phyloP scores from a whole-genome alignment of 805 yeast species.

The Candida krabiensis region DNA sequence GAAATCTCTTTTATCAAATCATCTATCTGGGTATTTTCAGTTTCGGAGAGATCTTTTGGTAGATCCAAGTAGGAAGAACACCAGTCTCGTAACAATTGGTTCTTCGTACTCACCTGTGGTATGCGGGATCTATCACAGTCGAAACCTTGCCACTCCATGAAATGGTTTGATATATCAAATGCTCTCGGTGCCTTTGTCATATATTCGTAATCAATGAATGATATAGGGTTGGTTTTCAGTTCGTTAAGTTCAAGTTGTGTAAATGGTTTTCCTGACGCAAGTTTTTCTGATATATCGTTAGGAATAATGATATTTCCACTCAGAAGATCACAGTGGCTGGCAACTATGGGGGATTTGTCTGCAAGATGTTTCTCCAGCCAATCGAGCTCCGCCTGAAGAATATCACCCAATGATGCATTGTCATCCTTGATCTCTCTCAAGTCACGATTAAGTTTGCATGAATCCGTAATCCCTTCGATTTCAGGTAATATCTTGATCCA shows the following conservation, averaged over 20 bases:
- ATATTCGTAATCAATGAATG: slow-evolving; percentile 72
- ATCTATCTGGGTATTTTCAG: slow-evolving; percentile 31
- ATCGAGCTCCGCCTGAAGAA: slow-evolving; percentile 48
- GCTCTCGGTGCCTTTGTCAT: slow-evolving; percentile 73
- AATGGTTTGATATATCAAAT: slow-evolving; percentile 72
- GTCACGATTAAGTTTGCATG: slow-evolving; percentile 37
- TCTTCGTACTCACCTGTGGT: slow-evolving; percentile 48
- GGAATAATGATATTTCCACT: slow-evolving; percentile 75
- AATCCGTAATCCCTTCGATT: slow-evolving; percentile 37
- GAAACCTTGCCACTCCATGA: slow-evolving; percentile 82
- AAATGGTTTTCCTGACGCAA: slow-evolving; percentile 23
- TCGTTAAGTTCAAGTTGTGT: slow-evolving; percentile 10
- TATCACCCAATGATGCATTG: slow-evolving; percentile 28
- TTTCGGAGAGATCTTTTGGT: slow-evolving; percentile 16
- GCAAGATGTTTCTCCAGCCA: slow-evolving; percentile 51
- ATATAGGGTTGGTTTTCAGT: slow-evolving; percentile 36
- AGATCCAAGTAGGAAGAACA: slow-evolving; percentile 51
- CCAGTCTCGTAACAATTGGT: slow-evolving; percentile 55
- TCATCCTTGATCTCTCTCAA: slow-evolving; percentile 16
- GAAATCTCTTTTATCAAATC: slow-evolving; percentile 54
- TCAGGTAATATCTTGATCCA: slow-evolving; percentile 68
- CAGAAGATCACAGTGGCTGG: slow-evolving; percentile 70
- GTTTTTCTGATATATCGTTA: slow-evolving; percentile 28
- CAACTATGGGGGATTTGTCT: slow-evolving; percentile 52
- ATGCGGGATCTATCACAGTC: slow-evolving; percentile 63